Conservation (phyloP, 129 eudicot species). For the Logfia minima region DNA sequence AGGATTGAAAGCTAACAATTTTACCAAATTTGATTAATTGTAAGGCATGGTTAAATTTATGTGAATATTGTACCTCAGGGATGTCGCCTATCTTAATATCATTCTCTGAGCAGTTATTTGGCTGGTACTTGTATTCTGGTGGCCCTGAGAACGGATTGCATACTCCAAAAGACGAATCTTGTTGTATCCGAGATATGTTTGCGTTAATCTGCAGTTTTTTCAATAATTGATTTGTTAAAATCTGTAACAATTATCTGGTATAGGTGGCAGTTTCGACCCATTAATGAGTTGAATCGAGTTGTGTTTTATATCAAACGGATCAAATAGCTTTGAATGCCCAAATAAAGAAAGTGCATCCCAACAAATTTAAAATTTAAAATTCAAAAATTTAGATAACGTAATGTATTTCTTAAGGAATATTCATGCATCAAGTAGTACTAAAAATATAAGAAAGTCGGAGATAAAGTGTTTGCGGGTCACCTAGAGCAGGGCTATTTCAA, state of each 20-base stretch:
- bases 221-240: constrained; percentile 5
- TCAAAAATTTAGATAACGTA: not conserved
- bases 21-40: not conserved
- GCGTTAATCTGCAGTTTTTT: constrained; percentile 60
- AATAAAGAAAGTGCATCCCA: not conserved
- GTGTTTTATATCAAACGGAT: not conserved
- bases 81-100: constrained; percentile 70
- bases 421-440: not conserved
- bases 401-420: not conserved
- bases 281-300: not conserved
- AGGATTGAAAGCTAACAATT: not conserved
- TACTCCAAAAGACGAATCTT: constrained; percentile 49
- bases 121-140: constrained; percentile 61
- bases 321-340: not conserved
- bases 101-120: constrained; percentile 61
- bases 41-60: not conserved
- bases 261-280: not conserved
- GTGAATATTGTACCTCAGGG: constrained; percentile 52
- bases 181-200: constrained; percentile 52
- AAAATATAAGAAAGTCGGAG: not conserved
- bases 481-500: not conserved
- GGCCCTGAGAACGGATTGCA: constrained; percentile 94
- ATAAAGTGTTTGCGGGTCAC: not conserved
- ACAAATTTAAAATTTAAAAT: not conserved
- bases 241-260: not conserved